phyloP scores from a whole-genome alignment of 768 basidiomycete species.

The Suillus discolor region DNA sequence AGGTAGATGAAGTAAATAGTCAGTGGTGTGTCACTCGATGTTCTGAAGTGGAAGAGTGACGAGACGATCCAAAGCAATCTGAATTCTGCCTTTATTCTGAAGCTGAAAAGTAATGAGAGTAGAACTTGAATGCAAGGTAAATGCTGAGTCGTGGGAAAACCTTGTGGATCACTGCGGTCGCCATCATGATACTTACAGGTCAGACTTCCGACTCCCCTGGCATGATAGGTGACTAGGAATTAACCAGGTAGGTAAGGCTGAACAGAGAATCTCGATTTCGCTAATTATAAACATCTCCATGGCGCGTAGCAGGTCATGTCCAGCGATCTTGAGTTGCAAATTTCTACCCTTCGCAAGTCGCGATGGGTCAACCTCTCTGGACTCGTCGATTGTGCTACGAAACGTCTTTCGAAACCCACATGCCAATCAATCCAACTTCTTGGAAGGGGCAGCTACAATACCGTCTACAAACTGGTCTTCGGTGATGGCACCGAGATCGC shows the following conservation, averaged over 20 bases:
- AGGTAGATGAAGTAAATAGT: neutral
- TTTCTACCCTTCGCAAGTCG: neutral
- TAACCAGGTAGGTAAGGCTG: neutral
- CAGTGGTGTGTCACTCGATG: neutral
- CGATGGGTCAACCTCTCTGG: constrained; percentile 1
- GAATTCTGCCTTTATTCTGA: neutral
- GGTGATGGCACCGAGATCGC: neutral
- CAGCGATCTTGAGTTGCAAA: neutral
- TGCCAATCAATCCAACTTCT: constrained; percentile 1
- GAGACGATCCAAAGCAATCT: neutral
- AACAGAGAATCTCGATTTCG: neutral
- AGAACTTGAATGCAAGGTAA: too few relatives aligned
- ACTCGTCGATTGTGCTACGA: neutral
- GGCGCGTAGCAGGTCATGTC: neutral
- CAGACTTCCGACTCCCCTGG: too few relatives aligned
- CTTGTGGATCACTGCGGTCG: too few relatives aligned
- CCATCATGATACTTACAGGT: too few relatives aligned
- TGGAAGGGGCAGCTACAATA: neutral
- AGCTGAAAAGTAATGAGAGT: too few relatives aligned
- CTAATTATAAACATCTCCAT: neutral
- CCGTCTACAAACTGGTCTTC: constrained; percentile 1
- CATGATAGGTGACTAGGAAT: neutral
- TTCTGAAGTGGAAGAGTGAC: neutral
- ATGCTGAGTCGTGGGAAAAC: too few relatives aligned
- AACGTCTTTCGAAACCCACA: neutral